A percentile compares a stretch with the other conserved stretches of the same genome.
Conservation (phyloP, 768 basidiomycete genomes). For the Hypholoma sublateritium region DNA sequence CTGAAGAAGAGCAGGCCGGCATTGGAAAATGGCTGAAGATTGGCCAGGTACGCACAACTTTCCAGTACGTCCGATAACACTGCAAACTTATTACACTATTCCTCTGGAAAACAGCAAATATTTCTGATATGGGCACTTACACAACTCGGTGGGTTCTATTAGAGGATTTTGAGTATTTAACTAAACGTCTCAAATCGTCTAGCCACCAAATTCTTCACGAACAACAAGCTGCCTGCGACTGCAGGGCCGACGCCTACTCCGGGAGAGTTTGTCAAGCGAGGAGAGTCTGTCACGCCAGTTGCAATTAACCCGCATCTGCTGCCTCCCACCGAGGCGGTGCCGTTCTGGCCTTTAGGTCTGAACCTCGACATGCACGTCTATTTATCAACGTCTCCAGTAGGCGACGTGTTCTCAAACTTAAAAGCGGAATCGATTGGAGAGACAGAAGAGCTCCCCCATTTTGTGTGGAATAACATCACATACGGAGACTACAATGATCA, state of each 20-base stretch:
- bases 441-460: conserved; percentile 57
- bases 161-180: background rate
- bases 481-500: conserved; percentile 76
- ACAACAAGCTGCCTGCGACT: conserved; percentile 28
- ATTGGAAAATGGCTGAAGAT: conserved; percentile 18
- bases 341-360: conserved; percentile 62
- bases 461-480: conserved; percentile 76
- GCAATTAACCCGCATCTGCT: conserved; percentile 46
- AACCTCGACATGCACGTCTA: conserved; percentile 71
- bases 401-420: conserved; percentile 49
- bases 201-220: conserved; percentile 47
- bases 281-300: conserved; percentile 18
- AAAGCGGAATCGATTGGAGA: conserved; percentile 20
- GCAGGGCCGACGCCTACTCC: conserved; percentile 13
- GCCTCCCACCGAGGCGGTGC: conserved; percentile 53
- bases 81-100: conserved; percentile 1
- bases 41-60: conserved; percentile 16
- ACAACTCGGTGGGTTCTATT: conserved; percentile 53
- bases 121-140: conserved; percentile 64
- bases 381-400: conserved; percentile 64
- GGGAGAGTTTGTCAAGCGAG: conserved; percentile 8
- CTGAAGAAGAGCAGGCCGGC: conserved; percentile 16
- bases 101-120: conserved; percentile 53
- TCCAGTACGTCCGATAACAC: background rate
- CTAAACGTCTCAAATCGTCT: conserved; percentile 2